A percentile compares a stretch with the other conserved stretches of the same genome.
phyloP scores from a whole-genome alignment of 345 rosid genomes.

The Kernera saxatilis region DNA sequence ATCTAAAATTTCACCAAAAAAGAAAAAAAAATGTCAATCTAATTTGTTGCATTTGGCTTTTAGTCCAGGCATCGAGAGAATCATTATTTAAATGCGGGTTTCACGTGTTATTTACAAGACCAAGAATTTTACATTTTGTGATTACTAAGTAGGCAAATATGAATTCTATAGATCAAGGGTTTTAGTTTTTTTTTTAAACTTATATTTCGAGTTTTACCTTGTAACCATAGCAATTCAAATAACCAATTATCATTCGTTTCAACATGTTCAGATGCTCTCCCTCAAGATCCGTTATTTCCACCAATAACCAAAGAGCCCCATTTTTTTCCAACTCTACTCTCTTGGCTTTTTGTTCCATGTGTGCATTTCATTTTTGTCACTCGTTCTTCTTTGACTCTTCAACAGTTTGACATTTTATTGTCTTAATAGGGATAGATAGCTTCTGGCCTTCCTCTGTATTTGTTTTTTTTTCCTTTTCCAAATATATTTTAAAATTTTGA shows the following conservation, averaged over 20 bases:
- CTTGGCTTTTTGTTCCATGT: conserved; percentile 2
- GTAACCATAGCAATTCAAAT: background rate
- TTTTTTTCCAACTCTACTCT: background rate
- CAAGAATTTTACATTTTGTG: background rate
- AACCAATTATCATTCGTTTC: background rate
- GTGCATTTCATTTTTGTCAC: background rate
- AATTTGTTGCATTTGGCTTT: background rate
- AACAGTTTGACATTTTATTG: background rate
- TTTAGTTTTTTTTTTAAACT: too few species aligned
- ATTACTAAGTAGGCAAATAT: background rate
- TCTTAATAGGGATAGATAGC: background rate
- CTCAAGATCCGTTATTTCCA: background rate
- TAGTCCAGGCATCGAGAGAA: background rate
- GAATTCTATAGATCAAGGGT: background rate
- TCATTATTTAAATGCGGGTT: too few species aligned
- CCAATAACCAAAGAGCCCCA: background rate
- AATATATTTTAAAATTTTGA: too few species aligned
- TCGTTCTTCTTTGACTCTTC: background rate
- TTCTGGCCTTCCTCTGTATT: too few species aligned
- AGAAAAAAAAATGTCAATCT: background rate
- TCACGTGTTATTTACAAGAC: background rate
- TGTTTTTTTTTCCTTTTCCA: too few species aligned
- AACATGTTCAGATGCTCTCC: background rate
- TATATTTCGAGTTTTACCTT: background rate
- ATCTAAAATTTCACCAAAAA: too few species aligned